These are phyloP conservation scores for Penicillium verrucosum DNA, from an alignment of 2,329 filamentous ascomycete species.

Conservation along the genomic window DNA sequence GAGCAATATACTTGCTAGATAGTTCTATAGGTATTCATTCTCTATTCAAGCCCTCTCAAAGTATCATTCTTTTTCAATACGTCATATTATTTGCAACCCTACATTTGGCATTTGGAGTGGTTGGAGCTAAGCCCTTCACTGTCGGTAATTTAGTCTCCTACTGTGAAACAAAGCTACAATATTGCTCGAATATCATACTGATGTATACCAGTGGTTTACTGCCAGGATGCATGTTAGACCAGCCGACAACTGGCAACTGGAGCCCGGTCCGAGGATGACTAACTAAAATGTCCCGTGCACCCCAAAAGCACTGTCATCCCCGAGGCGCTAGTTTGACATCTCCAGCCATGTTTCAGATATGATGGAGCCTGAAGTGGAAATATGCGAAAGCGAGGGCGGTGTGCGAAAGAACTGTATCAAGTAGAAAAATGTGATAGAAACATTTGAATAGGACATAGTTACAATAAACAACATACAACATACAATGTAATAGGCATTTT, in stretches of 20 bases:
- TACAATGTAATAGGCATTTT: background rate
- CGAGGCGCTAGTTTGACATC: slow-evolving; percentile 19
- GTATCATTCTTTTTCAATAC: background rate
- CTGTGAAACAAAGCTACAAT: background rate
- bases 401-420: background rate
- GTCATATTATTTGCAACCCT: background rate
- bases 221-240: background rate
- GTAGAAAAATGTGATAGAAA: background rate
- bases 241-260: background rate
- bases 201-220: background rate
- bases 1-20: background rate
- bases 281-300: slow-evolving; percentile 1
- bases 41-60: background rate
- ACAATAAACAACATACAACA: background rate
- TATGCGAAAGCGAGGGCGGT: background rate
- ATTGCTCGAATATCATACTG: background rate
- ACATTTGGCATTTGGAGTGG: background rate
- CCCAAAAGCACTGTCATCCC: slow-evolving; percentile 10
- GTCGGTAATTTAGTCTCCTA: too few relatives aligned
- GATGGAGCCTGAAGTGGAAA: slow-evolving; percentile 1
- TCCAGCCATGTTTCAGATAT: slow-evolving; percentile 23
- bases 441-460: background rate
- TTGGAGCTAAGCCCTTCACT: too few relatives aligned
- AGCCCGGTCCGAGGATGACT: background rate
- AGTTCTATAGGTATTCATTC: background rate